These are phyloP conservation scores for Phytophthora podocarpi DNA, from an alignment of 352 stramenopile genomes.

Conservation along the genomic window DNA sequence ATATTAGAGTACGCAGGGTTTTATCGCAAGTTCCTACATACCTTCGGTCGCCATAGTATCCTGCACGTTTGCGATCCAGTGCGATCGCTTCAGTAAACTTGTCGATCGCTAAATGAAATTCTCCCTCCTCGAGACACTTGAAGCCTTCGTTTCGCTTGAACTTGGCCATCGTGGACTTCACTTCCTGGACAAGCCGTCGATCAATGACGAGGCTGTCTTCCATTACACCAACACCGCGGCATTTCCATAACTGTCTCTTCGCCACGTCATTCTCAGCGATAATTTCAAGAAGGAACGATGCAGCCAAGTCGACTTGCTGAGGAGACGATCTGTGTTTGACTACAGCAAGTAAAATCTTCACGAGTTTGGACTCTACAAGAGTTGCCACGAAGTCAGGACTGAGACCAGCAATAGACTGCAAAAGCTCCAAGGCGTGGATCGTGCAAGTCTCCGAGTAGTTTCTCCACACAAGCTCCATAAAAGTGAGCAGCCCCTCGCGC, in stretches of 20 bases:
- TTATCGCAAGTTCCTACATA: constrained; percentile 24
- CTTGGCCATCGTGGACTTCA: constrained; percentile 69
- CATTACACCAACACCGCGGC: constrained; percentile 42
- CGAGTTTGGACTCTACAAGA: constrained; percentile 49
- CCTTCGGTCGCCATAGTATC: constrained; percentile 93
- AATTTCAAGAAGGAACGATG: constrained; percentile 54
- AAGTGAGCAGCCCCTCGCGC: constrained; percentile 42
- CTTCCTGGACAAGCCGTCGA: constrained; percentile 56
- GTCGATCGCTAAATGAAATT: constrained; percentile 90
- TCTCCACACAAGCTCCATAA: constrained; percentile 52
- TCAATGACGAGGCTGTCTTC: constrained; percentile 50
- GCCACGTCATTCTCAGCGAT: constrained; percentile 47
- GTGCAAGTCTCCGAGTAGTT: constrained; percentile 44
- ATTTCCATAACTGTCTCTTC: constrained; percentile 50
- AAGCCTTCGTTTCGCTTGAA: constrained; percentile 89
- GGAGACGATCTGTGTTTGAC: constrained; percentile 46
- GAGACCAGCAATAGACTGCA: constrained; percentile 44
- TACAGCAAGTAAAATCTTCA: constrained; percentile 52
- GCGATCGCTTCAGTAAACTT: constrained; percentile 94
- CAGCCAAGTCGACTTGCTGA: constrained; percentile 54
- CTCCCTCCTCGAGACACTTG: constrained; percentile 87
- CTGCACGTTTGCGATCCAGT: constrained; percentile 86
- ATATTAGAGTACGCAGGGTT: no score
- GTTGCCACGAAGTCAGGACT: constrained; percentile 43
- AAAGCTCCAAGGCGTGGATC: constrained; percentile 42